Conservation (phyloP, 805 yeast species). For the Blastobotrys robertii region DNA sequence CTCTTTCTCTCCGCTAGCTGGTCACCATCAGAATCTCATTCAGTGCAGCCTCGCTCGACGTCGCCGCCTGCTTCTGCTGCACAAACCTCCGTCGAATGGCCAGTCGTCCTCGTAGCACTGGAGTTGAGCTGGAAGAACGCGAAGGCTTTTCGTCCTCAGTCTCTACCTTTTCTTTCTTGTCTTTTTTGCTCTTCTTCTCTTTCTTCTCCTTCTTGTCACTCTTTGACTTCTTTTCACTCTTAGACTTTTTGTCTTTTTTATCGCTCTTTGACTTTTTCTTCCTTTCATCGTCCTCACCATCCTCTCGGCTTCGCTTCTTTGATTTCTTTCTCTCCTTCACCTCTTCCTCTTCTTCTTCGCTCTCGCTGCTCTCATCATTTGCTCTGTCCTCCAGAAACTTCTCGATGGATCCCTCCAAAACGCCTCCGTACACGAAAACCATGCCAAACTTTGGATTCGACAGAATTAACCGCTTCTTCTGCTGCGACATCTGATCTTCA, state of each 20-base stretch:
- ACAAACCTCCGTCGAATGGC: conserved; percentile 83
- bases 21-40: conserved; percentile 87
- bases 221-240: conserved; percentile 20
- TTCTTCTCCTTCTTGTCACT: conserved; percentile 22
- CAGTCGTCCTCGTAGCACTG: conserved; percentile 42
- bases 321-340: conserved; percentile 22
- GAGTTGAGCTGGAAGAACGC: conserved; percentile 12
- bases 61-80: conserved; percentile 83
- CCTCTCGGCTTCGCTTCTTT: conserved; percentile 21
- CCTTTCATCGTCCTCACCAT: conserved; percentile 20
- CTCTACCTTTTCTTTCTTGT: conserved; percentile 23
- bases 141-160: conserved; percentile 23
- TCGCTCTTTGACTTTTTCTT: conserved; percentile 24
- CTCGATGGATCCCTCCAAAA: conserved; percentile 77
- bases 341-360: conserved; percentile 19
- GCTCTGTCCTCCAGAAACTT: conserved; percentile 29
- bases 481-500: conserved; percentile 44
- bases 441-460: conserved; percentile 86
- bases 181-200: conserved; percentile 20
- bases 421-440: conserved; percentile 77
- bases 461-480: conserved; percentile 55
- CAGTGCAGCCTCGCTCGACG: conserved; percentile 77
- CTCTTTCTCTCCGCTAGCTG: conserved; percentile 5
- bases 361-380: conserved; percentile 20
- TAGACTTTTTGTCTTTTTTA: conserved; percentile 24